Base-by-base conservation (phyloP, 352 stramenopile genomes). In the Pythium inflatum region DNA sequence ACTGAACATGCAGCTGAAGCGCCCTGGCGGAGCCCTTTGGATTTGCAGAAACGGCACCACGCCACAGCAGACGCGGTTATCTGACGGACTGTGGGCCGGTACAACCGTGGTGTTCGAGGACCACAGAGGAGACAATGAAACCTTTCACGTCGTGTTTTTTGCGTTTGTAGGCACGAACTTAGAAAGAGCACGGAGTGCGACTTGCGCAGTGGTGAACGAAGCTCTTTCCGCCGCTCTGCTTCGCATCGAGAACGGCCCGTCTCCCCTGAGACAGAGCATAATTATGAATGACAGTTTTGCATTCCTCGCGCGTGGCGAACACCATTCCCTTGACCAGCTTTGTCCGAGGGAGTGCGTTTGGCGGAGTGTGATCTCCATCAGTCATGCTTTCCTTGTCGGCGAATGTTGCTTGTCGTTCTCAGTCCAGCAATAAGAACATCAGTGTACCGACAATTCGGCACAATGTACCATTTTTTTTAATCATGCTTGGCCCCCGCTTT, bases 171-270 rank as follows among this genome's bases (percentile, higher is more conserved):
- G 81, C 63, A 25, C 77, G 68, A 28, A 86, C 77, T 11, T 76
- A 70, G 27, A 86, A 86, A 46, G 49, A 61, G 65, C 79, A 86
- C n/a, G 62, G 63, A 28, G 79, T 84, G 3, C 63, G 48, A 51
- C 79, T 86, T 54, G 71, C 81, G 70, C 79, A 86, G 14, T 80
- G 34, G 38, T 84, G 84, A 12, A 67, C 79, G 27, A 82, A 82
- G 73, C 84, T 86, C 65, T 86, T 86, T 25, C 79, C 79, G 16
- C 76, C 76, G 43, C 79, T 86, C 8, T 76, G 63, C 27, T 53
- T 56, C 2, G 68, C 74, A 28, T 82, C 79, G 54, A 86, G 64
- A 18, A 68, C 56, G 7, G 79, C 79, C 12, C 79, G 74, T 55
- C 82, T 86, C 38, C 76, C 75, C 30, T 83, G 77, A 3, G 79